These are phyloP conservation scores for Medicago lupulina DNA, from an alignment of 306 rosid species.

Conservation along the genomic window DNA sequence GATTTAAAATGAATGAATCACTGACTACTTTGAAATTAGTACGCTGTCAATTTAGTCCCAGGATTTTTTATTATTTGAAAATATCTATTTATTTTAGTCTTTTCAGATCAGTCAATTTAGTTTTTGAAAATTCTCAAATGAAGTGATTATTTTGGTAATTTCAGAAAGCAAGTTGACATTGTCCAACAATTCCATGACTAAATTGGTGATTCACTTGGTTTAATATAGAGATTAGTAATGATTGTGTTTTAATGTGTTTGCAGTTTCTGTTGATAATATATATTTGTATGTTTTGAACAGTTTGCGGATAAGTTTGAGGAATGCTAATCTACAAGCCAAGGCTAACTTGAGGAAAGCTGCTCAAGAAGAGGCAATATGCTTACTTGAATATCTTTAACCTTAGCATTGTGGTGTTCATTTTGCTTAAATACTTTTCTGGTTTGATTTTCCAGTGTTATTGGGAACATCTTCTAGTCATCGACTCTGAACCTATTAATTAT, in stretches of 20 bases:
- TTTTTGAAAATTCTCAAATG: not conserved
- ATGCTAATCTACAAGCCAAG: slow-evolving; percentile 88
- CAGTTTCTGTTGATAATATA: slow-evolving; percentile 12
- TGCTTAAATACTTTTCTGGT: slow-evolving; percentile 12
- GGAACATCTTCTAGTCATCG: not conserved
- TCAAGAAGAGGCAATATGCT: slow-evolving; percentile 65
- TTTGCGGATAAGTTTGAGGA: slow-evolving; percentile 71
- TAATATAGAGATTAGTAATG: slow-evolving; percentile 1
- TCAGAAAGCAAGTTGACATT: not conserved
- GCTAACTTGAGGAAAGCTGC: slow-evolving; percentile 84
- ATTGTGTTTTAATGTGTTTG: slow-evolving; percentile 14
- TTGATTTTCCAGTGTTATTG: not conserved
- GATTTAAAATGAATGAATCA: not conserved
- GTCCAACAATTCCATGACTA: not conserved
- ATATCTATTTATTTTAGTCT: not conserved
- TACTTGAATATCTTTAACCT: slow-evolving; percentile 13
- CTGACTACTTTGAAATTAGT: not conserved
- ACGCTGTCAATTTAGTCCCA: not conserved
- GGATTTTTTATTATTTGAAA: not conserved
- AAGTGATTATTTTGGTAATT: not conserved
- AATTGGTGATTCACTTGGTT: not conserved
- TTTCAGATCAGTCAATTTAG: not conserved
- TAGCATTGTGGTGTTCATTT: not conserved
- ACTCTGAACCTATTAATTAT: not conserved
- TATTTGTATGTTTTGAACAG: slow-evolving; percentile 42